phyloP scores from a whole-genome alignment of 768 basidiomycete genomes.

The Floccularia luteovirens region DNA sequence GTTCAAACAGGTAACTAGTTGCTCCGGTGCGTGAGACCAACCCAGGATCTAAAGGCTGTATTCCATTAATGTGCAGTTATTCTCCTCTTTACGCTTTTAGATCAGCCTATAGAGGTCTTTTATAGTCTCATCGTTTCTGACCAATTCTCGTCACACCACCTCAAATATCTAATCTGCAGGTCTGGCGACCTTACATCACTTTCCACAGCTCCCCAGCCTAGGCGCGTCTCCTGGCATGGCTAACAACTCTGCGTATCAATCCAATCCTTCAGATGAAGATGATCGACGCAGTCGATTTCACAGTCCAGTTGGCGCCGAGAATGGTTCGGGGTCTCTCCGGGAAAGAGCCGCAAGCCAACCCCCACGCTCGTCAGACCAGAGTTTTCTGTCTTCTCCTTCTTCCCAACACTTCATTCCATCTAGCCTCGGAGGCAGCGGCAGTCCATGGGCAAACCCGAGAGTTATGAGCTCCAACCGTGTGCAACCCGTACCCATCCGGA shows the following conservation, averaged over 20 bases:
- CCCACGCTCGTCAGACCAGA: conserved; percentile 42
- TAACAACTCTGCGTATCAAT: conserved; percentile 21
- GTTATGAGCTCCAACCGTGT: conserved; percentile 36
- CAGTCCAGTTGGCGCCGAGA: conserved; percentile 26
- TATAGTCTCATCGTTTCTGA: no score
- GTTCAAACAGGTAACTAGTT: no score
- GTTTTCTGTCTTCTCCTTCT: conserved; percentile 43
- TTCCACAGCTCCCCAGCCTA: conserved; percentile 13
- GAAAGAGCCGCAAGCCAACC: conserved; percentile 71
- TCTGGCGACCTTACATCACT: conserved; percentile 16
- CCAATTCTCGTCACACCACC: no score
- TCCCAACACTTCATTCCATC: conserved; percentile 44
- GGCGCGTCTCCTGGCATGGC: conserved; percentile 20
- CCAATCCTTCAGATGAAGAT: conserved; percentile 33
- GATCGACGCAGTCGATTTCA: conserved; percentile 61
- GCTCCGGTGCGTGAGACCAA: no score
- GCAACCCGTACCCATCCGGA: conserved; percentile 55
- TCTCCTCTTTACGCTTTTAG: no score
- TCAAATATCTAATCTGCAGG: no score
- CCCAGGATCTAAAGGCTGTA: no score
- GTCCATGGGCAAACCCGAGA: conserved; percentile 38
- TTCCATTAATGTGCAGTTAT: no score
- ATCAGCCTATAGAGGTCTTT: no score
- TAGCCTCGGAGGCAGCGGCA: conserved; percentile 31
- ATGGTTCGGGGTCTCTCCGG: conserved; percentile 36